These are phyloP conservation scores for Emericellopsis atlantica DNA, from an alignment of 2,329 filamentous ascomycete genomes.

Conservation along the genomic window DNA sequence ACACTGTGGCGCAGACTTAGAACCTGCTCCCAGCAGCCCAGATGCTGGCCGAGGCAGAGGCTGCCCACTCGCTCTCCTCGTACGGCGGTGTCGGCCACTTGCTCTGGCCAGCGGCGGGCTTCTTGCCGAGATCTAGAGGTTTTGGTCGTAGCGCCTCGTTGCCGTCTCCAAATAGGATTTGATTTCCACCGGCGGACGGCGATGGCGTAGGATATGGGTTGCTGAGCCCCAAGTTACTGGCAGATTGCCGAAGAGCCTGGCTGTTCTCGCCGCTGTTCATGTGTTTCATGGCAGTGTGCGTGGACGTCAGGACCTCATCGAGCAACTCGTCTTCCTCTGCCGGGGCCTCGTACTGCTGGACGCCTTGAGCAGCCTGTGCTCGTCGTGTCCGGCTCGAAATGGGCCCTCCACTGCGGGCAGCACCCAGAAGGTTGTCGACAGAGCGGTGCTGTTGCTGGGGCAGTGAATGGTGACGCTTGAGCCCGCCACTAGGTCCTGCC, in stretches of 20 bases:
- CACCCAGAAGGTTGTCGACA: conserved; percentile 48
- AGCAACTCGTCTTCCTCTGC: conserved; percentile 94
- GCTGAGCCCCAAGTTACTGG: conserved; percentile 46
- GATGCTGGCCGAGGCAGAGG: conserved; percentile 69
- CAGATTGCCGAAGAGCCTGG: conserved; percentile 44
- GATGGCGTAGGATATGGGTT: conserved; percentile 55
- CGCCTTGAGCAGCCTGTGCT: conserved; percentile 59
- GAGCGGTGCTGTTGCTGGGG: conserved; percentile 51
- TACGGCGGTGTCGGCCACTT: conserved; percentile 97
- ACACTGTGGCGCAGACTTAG: conserved; percentile 16
- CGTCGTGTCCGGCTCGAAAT: conserved; percentile 71
- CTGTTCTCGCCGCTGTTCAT: conserved; percentile 38
- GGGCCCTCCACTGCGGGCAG: conserved; percentile 40
- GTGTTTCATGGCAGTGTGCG: conserved; percentile 60
- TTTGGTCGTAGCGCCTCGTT: conserved; percentile 52
- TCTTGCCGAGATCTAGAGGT: conserved; percentile 56
- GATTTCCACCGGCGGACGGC: conserved; percentile 72
- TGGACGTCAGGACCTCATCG: conserved; percentile 74
- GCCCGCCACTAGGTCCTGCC: conserved; percentile 29
- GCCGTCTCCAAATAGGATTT: conserved; percentile 58
- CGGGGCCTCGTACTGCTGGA: conserved; percentile 82
- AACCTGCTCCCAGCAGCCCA: conserved; percentile 59
- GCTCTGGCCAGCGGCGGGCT: conserved; percentile 31
- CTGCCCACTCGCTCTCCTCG: conserved; percentile 85
- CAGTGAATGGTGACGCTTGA: conserved; percentile 54